Evolutionary conservation across 148 eudicot genomes (phyloP).

Genomic region (Vaccinium vitisidaea): DNA sequence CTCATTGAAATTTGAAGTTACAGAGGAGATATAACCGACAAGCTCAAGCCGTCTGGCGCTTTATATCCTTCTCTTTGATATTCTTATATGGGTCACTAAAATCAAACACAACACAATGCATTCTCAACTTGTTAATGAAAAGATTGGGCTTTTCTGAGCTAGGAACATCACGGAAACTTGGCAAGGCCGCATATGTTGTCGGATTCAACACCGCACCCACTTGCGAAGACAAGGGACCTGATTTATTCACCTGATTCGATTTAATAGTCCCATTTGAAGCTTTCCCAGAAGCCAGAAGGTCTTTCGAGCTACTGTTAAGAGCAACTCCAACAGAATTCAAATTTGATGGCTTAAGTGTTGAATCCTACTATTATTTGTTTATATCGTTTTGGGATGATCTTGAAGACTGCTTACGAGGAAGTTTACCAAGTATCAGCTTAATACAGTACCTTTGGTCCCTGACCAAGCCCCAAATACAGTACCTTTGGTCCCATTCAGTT

Average conservation of each 20-base stretch:
- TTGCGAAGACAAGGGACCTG: constrained; percentile 7
- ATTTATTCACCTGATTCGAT: constrained; percentile 14
- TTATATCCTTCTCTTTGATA: constrained; percentile 47
- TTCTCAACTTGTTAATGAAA: constrained; percentile 38
- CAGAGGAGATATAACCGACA: constrained; percentile 43
- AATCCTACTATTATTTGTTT: constrained; percentile 22
- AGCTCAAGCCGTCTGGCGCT: constrained; percentile 51
- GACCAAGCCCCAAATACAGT: no score
- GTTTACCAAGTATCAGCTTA: constrained; percentile 45
- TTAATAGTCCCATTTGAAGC: constrained; percentile 10
- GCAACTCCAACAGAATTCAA: constrained; percentile 11
- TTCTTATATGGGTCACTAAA: constrained; percentile 44
- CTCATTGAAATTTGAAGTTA: constrained; percentile 39
- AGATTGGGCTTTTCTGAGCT: constrained; percentile 44
- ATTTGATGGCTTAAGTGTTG: constrained; percentile 17
- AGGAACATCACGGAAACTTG: constrained; percentile 45
- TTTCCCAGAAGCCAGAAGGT: constrained; percentile 24
- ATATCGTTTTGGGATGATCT: constrained; percentile 25
- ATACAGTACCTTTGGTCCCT: background rate
- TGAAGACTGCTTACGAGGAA: constrained; percentile 38
- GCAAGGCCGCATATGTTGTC: constrained; percentile 37
- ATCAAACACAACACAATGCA: constrained; percentile 49
- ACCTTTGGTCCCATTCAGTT: no score
- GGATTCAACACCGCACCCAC: background rate
- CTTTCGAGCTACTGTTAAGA: constrained; percentile 17